phyloP scores from a whole-genome alignment of 257 asterid genomes.

The Parsonsia alboflavescens region DNA sequence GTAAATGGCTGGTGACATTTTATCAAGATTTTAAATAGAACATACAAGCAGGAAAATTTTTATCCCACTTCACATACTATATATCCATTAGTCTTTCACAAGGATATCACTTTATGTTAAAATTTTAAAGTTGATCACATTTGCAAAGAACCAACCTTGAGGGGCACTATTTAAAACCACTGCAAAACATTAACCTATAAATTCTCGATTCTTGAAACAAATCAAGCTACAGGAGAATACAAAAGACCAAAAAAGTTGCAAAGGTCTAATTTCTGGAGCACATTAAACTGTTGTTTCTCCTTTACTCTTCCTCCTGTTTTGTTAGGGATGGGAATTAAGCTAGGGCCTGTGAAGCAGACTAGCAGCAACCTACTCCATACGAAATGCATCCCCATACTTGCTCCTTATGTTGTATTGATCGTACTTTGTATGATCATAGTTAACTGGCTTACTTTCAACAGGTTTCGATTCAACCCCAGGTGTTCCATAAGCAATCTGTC shows the following conservation, averaged over 20 bases:
- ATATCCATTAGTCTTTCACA: too few relatives aligned
- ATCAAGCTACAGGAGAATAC: background rate
- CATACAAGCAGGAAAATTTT: background rate
- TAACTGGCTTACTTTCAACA: conserved; percentile 43
- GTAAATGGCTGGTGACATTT: background rate
- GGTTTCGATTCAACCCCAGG: conserved; percentile 51
- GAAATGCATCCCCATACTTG: conserved; percentile 59
- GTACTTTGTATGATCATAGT: conserved; percentile 52
- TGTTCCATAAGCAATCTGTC: conserved; percentile 38
- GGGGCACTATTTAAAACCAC: background rate
- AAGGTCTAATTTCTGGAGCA: background rate
- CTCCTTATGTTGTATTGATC: conserved; percentile 57
- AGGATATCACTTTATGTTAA: too few relatives aligned
- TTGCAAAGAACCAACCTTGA: background rate
- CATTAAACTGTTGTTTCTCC: background rate
- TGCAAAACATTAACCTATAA: background rate
- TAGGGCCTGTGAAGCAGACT: background rate
- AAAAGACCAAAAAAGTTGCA: background rate
- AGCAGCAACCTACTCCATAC: conserved; percentile 25
- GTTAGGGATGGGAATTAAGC: background rate
- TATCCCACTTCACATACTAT: too few relatives aligned
- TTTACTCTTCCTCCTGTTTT: background rate
- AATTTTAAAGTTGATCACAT: background rate
- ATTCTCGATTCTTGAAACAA: conserved; percentile 6
- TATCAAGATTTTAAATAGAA: background rate